These are phyloP conservation scores for Linanthus parryae DNA, from an alignment of 148 eudicot species.

Conservation along the genomic window DNA sequence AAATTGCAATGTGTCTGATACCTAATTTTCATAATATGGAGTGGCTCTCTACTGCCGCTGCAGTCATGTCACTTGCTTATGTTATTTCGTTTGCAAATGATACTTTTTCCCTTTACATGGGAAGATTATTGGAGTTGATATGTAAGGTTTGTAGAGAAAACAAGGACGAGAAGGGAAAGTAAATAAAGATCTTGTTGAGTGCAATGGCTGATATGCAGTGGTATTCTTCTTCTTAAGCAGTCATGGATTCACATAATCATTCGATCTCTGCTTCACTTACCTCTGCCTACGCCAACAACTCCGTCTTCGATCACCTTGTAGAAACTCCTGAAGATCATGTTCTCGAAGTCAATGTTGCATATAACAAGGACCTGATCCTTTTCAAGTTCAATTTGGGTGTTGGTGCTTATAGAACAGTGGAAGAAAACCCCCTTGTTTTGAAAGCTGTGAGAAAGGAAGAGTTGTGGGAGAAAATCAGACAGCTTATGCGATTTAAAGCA, in stretches of 20 bases:
- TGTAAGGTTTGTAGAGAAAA: no score
- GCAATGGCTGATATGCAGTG: no score
- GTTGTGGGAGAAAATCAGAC: conserved; percentile 88
- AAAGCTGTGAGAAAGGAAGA: conserved; percentile 90
- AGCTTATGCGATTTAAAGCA: conserved; percentile 69
- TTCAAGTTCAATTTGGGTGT: conserved; percentile 90
- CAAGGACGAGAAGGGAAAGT: no score
- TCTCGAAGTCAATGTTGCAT: conserved; percentile 97
- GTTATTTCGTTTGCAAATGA: no score
- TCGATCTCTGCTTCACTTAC: conserved; percentile 46
- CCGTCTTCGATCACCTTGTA: conserved; percentile 66
- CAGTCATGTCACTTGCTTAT: no score
- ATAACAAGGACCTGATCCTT: conserved; percentile 90
- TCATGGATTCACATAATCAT: conserved; percentile 6
- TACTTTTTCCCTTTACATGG: no score
- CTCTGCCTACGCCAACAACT: conserved; percentile 19
- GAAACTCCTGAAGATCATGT: conserved; percentile 95
- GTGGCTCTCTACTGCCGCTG: no score
- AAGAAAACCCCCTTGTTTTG: conserved; percentile 96
- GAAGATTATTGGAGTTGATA: no score
- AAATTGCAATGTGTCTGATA: no score
- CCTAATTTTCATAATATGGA: no score
- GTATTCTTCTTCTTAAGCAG: conserved; percentile 2
- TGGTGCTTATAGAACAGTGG: conserved; percentile 98
- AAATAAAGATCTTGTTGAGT: no score